Evolutionary conservation across 495 filamentous ascomycete species (phyloP), one percentile per base, ranked within the genome.

Genomic region (Corynascus novoguineensis): DNA sequence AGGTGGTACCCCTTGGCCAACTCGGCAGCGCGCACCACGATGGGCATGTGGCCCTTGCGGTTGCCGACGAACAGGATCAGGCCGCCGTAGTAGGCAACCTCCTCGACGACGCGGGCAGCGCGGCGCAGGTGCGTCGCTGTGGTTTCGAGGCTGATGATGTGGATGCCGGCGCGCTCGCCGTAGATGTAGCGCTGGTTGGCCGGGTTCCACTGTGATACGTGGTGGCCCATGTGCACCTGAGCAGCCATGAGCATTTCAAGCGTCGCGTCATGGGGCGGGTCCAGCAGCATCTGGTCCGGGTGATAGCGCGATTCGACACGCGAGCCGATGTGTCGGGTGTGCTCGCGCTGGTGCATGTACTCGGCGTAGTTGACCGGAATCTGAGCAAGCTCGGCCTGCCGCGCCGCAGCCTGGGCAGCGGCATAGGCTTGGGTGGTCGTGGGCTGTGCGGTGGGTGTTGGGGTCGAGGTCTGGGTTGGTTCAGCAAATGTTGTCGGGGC

Each of bases 181-280:
- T 88, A 92, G 71, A 98, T 97, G 74, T 97, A 97, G 37, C 89
- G 85, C 48, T 89, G 84, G 77, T 97, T 98, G 37, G 84, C 84
- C 14, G 95, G 92, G 75, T 97, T 95, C 93, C 93, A 98, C 54
- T 91, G 83, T 45, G 90, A 90, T 3, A 88, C 93, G 62, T 86
- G 79, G 75, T 97, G 93, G 57, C 93, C 93, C 66, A 97, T 82
- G 76, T 98, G 93, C 28, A 84, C 83, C 69, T 95, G 89, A 10
- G 86, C 85, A 24, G 93, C 92, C 75, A 98, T 85, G 60, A 98
- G 83, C 51, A 95, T 80, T 75, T 96, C 91, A 53, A 98, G 85
- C 54, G 90, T 90, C 45, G 95, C 82, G 60, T 97, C 86, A 62
- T 74, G 70, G 5, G 90, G 90, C 1, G 95, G 92, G 67, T 89